These are phyloP conservation scores for Westerdykella ornata DNA, from an alignment of 2,329 filamentous ascomycete genomes.

Conservation along the genomic window DNA sequence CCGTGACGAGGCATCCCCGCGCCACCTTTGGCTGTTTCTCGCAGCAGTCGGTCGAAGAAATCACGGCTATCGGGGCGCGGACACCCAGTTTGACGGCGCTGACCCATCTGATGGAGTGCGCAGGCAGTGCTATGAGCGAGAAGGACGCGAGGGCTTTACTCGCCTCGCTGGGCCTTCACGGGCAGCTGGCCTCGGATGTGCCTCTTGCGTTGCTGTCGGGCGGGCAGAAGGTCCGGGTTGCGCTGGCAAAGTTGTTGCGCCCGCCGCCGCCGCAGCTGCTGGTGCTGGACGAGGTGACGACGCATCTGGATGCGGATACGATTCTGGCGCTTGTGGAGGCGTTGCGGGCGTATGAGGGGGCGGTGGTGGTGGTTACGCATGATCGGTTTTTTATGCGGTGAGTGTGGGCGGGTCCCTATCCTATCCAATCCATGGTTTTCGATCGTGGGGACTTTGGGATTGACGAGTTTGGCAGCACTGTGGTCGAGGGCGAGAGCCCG, in stretches of 20 bases:
- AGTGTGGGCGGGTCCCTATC: constrained; percentile 2
- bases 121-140: constrained; percentile 52
- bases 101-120: constrained; percentile 53
- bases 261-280: constrained; percentile 62
- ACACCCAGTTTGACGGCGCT: constrained; percentile 57
- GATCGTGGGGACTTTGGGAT: constrained; percentile 12
- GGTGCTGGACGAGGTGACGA: constrained; percentile 69
- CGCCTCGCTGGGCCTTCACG: constrained; percentile 62
- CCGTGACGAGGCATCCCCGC: constrained; percentile 59
- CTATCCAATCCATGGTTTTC: constrained; percentile 38
- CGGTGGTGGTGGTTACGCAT: constrained; percentile 71
- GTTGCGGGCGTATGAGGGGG: constrained; percentile 62
- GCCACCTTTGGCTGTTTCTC: constrained; percentile 70
- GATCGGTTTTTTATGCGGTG: constrained; percentile 71
- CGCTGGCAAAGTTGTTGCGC: constrained; percentile 64
- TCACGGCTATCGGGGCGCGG: constrained; percentile 52
- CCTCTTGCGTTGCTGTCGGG: constrained; percentile 68
- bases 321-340: constrained; percentile 64
- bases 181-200: constrained; percentile 64
- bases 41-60: constrained; percentile 67
- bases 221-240: constrained; percentile 61
- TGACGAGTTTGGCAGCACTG: constrained; percentile 48
- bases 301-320: constrained; percentile 77
- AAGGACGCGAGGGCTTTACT: constrained; percentile 62
- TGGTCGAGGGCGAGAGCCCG: constrained; percentile 55